These are phyloP conservation scores for Uncinocarpus reesii DNA, from an alignment of 2,329 filamentous ascomycete genomes.

Conservation along the genomic window DNA sequence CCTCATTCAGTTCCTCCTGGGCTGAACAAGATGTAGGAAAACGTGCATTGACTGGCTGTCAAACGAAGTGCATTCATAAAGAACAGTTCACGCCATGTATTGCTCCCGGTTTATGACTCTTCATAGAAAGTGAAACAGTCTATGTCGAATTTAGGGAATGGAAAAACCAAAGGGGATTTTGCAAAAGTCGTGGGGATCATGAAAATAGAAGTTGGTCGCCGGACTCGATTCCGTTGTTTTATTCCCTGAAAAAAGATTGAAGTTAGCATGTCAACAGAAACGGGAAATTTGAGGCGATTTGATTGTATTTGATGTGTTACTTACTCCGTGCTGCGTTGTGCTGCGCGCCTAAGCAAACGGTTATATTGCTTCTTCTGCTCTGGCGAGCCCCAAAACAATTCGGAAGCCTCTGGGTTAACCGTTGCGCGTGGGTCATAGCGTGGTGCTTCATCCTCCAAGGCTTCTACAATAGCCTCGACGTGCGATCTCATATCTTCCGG, in stretches of 20 bases:
- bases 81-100: too few species aligned
- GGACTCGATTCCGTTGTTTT: not conserved
- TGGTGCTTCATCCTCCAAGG: constrained; percentile 77
- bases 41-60: too few species aligned
- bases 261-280: not conserved
- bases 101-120: too few species aligned
- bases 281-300: too few species aligned
- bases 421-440: constrained; percentile 83
- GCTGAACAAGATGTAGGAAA: too few species aligned
- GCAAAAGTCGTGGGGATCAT: not conserved
- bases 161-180: not conserved
- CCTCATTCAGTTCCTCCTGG: too few species aligned
- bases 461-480: constrained; percentile 68
- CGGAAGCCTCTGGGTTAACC: constrained; percentile 76
- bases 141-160: not conserved
- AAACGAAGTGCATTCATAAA: too few species aligned
- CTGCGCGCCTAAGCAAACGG: constrained; percentile 65
- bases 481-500: constrained; percentile 71
- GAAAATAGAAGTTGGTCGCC: not conserved
- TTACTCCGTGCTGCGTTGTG: constrained; percentile 41
- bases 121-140: not conserved
- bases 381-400: constrained; percentile 70
- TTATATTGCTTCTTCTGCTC: constrained; percentile 79
- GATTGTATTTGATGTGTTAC: not conserved
- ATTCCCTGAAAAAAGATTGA: not conserved